Percentiles rank a stretch among this genome's conserved stretches.
Conservation (phyloP, 2,329 filamentous ascomycete genomes). For the Beauveria sp. region DNA sequence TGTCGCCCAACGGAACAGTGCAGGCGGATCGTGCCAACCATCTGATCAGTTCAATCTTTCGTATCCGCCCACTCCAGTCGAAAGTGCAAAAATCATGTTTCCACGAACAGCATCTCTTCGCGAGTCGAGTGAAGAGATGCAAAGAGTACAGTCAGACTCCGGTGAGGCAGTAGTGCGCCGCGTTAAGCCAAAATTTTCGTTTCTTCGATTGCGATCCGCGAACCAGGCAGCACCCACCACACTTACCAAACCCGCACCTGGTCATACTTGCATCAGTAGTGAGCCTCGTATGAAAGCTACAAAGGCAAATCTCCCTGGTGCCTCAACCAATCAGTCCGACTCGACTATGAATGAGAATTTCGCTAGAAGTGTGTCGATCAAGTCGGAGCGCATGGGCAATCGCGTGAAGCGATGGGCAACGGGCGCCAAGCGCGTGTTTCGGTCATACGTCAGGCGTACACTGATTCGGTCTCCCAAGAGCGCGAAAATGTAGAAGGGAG, state of each 20-base stretch:
- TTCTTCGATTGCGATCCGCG: not conserved
- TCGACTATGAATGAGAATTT: not conserved
- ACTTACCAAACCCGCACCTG: not conserved
- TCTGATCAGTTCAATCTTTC: constrained; percentile 30
- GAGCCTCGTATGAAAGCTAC: not conserved
- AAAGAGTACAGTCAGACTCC: not conserved
- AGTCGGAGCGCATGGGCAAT: constrained; percentile 17
- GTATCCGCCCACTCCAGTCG: constrained; percentile 21
- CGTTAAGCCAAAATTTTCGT: constrained; percentile 8
- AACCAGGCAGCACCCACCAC: not conserved
- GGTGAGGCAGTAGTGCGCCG: not conserved
- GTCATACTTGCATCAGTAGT: not conserved
- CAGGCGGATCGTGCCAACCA: constrained; percentile 14
- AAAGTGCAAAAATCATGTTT: constrained; percentile 11
- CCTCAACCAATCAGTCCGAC: not conserved
- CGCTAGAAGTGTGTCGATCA: constrained; percentile 10
- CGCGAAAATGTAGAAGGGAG: not conserved
- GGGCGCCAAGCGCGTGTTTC: constrained; percentile 25
- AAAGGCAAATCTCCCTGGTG: not conserved
- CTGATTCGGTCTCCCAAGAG: constrained; percentile 23
- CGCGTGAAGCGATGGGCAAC: constrained; percentile 28
- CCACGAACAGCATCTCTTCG: constrained; percentile 10
- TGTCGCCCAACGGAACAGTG: constrained; percentile 11
- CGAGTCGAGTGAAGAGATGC: not conserved
- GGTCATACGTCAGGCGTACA: constrained; percentile 25